Evolutionary conservation across 139 green algal species (phyloP), one percentile per base, ranked within the genome.

Genomic region (Chlamydomonas schloesseri): DNA sequence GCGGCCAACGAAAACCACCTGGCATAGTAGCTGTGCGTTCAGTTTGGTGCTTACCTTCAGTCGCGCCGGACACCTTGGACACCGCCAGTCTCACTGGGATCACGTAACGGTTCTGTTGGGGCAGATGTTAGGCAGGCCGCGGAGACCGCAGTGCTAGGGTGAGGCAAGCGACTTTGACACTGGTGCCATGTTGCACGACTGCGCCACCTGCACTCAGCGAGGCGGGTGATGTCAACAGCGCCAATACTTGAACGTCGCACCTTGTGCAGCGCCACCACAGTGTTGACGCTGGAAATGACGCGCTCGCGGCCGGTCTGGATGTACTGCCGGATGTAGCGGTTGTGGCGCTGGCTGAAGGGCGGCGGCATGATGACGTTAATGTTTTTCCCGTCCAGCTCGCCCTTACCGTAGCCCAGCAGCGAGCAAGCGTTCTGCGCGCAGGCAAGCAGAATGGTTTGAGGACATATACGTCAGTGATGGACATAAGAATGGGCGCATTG

Each of bases 251-350:
- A n/a, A n/a, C n/a, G n/a, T n/a, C 42, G 42, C 15, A 33, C 67
- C 80, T 78, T 77, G 47, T 86, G 81, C 50, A 87, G 81, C 69
- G 81, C 81, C 55, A 79, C 70, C 29, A 82, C 64, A 0, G 34
- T 83, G 89, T 92, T 83, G 20, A 85, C 79, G 46, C 67, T 70
- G 33, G 24, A 47, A 34, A 95, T 87, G 68, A 94, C 87, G 26
- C 82, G 77, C 42, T 86, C 62, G 33, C 88, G 53, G 18, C 88
- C 88, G 1, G 83, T 88, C 46, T 73, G 65, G 26, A 80, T 77
- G 80, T 91, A 91, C 37, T 81, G 75, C 31, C 80, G 72, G 58
- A 91, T 70, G 88, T 88, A 91, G 68, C 50, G 47, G 53, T 74
- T 84, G 62, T 91, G 88, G 72, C 84, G 83, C 64, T 85, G 42